Base-by-base conservation (phyloP, 1,284 basidiomycete species). In the Malassezia psittaci region DNA sequence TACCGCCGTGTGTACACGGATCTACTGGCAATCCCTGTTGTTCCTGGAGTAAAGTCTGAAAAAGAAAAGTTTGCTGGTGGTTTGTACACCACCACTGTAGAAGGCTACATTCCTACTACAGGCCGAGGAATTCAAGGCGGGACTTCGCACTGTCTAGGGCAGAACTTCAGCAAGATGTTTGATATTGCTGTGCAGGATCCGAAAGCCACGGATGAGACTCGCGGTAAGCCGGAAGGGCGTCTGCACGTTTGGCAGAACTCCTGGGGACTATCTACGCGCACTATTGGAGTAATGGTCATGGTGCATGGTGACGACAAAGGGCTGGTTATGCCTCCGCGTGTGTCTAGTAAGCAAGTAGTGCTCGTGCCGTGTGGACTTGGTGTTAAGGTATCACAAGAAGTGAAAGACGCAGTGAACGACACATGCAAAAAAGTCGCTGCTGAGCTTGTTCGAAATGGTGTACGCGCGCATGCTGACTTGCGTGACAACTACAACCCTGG, bases 31-130 rank as follows among this genome's bases (percentile, higher is more conserved):
- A 89, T 99, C 39, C 93, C 94, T 48, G 91, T 98, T 76, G 86
- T 96, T 61, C 88, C 88, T 11, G 93, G 93, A 65, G 79, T 93
- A 76, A 99, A 99, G 78, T 96, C 91, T 12, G 90, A 96, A 76
- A 98, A 98, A 79, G 93, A 99, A 78, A 98, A 96, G 78, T 99
- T 99, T 67, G 93, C 94, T 9, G 93, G 93, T 52, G 94, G 88
- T 2, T 81, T 93, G 72, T 98, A 98, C 80, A 99, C 94, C 21
- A 98, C 94, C 39, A 96, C 94, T 39, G 83, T 96, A 54, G 93
- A 99, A 77, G 93, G 93, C 47, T 99, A 96, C 79, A 86, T 99
- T 68, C 90, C 94, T 9, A 90, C 91, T 10, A 87, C 93, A 12
- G 94, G 93, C 34, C 86, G 94, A 61, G 94, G 93, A 62, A 96